Percentiles rank a stretch among this genome's conserved stretches.
phyloP scores from a whole-genome alignment of 2,329 filamentous ascomycete genomes.

The Aspergillus sp. region DNA sequence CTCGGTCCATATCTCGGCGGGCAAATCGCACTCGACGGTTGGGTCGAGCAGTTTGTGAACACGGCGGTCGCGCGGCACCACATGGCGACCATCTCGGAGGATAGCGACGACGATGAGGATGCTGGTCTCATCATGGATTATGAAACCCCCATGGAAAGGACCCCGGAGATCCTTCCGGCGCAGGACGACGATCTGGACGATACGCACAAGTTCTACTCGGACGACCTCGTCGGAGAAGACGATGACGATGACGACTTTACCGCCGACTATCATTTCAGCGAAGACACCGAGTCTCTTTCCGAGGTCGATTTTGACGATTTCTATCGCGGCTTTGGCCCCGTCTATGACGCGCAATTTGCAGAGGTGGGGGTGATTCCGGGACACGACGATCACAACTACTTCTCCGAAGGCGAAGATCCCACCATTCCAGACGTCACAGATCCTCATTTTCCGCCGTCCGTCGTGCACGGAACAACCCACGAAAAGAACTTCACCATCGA shows the following conservation, averaged over 20 bases:
- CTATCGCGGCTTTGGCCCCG: conserved; percentile 23
- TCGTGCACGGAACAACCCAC: conserved; percentile 32
- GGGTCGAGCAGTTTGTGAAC: conserved; percentile 20
- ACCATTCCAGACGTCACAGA: conserved; percentile 13
- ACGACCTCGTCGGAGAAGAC: conserved; percentile 20
- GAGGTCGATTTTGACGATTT: conserved; percentile 33
- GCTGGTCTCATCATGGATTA: conserved; percentile 26
- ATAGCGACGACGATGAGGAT: conserved; percentile 17
- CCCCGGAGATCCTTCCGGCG: conserved; percentile 7
- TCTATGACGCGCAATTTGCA: conserved; percentile 12
- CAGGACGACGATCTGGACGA: conserved; percentile 31
- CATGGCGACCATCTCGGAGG: conserved; percentile 21
- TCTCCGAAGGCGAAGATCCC: conserved; percentile 16
- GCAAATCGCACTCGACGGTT: conserved; percentile 17
- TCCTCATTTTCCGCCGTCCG: conserved; percentile 20
- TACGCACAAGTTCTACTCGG: conserved; percentile 33
- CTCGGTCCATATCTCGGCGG: conserved; percentile 14
- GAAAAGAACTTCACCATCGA: conserved; percentile 43
- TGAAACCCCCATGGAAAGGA: conserved; percentile 19
- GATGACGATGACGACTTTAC: conserved; percentile 14
- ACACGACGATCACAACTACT: conserved; percentile 18
- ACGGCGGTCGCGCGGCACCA: conserved; percentile 14
- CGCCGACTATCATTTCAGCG: conserved; percentile 4
- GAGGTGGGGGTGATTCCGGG: conserved; percentile 7
- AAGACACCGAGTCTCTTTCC: conserved; percentile 7